phyloP scores from a whole-genome alignment of 192 early-diverging fungal species.

The Backusella westeae region DNA sequence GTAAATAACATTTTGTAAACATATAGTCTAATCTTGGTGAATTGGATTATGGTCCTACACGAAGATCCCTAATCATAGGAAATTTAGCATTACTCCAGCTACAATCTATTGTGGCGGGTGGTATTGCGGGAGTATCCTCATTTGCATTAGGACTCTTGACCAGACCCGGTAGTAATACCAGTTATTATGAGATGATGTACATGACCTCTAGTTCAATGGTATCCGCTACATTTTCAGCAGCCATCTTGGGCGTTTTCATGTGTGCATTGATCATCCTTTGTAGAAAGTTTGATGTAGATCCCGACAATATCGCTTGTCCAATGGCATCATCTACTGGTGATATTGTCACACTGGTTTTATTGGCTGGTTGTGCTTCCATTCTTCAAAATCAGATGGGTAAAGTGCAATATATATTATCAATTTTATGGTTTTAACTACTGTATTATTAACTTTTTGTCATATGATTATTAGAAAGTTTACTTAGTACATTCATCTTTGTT shows the following conservation, averaged over 20 bases:
- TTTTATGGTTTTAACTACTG: no score
- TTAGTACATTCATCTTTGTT: constrained; percentile 43
- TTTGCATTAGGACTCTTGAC: constrained; percentile 52
- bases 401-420: background rate
- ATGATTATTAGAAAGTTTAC: constrained; percentile 28
- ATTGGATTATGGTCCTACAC: constrained; percentile 47
- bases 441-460: background rate
- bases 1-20: background rate
- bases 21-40: constrained; percentile 61
- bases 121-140: constrained; percentile 65
- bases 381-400: constrained; percentile 51
- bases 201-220: constrained; percentile 62
- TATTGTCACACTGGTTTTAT: constrained; percentile 61
- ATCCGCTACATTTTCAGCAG: constrained; percentile 62
- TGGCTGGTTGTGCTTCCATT: constrained; percentile 48
- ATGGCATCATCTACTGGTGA: constrained; percentile 70
- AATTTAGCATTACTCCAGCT: constrained; percentile 74
- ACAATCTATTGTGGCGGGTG: constrained; percentile 66
- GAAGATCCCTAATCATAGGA: constrained; percentile 59
- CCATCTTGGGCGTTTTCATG: constrained; percentile 69
- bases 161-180: constrained; percentile 18
- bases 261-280: constrained; percentile 63
- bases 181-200: constrained; percentile 41
- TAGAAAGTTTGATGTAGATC: constrained; percentile 63
- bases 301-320: constrained; percentile 72